A percentile compares a stretch with the other conserved stretches of the same genome.
phyloP scores from a whole-genome alignment of 2,329 filamentous ascomycete species.

The Cryphonectria carpinicola region DNA sequence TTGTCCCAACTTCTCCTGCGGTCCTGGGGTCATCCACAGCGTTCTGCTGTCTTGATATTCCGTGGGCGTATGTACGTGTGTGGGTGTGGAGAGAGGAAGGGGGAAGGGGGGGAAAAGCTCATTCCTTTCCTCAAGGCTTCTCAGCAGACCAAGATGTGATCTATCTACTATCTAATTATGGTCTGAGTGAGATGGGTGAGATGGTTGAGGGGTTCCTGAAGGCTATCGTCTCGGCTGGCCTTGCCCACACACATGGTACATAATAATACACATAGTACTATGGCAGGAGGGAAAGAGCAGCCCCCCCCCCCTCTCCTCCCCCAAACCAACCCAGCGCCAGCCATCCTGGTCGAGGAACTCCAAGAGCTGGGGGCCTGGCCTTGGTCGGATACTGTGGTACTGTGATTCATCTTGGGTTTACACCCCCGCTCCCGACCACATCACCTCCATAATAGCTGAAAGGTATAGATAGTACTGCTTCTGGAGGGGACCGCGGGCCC shows the following conservation, averaged over 20 bases:
- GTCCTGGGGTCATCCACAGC: background rate
- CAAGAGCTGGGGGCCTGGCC: background rate
- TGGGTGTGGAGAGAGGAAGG: background rate
- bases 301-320: no score
- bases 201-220: background rate
- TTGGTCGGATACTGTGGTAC: slow-evolving; percentile 1
- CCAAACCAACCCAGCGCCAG: background rate
- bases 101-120: background rate
- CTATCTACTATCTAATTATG: background rate
- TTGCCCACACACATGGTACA: background rate
- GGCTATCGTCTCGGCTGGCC: background rate
- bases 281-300: background rate
- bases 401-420: background rate
- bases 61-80: background rate
- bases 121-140: background rate
- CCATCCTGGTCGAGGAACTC: background rate
- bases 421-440: background rate
- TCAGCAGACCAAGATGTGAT: background rate
- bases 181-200: background rate
- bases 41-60: background rate
- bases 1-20: background rate
- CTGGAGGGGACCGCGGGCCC: background rate
- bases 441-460: background rate
- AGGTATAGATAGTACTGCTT: background rate
- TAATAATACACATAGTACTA: background rate